Conservation (phyloP, 2,329 filamentous ascomycete species). For the Phoma herbarum region DNA sequence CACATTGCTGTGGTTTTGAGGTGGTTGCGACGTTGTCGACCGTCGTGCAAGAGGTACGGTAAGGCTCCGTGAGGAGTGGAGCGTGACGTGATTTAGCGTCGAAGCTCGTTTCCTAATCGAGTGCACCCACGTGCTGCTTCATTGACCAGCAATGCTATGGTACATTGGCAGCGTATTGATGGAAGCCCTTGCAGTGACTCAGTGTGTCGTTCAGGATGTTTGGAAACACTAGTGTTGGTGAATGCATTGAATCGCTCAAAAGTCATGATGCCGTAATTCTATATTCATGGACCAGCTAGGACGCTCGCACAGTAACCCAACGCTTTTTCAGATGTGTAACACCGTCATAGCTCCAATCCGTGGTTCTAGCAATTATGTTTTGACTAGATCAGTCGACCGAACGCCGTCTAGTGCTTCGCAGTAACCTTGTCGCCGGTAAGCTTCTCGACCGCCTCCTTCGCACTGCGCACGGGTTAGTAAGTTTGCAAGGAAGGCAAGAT, state of each 20-base stretch:
- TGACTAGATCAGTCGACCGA: constrained; percentile 21
- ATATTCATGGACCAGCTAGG: constrained; percentile 12
- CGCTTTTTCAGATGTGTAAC: constrained; percentile 2
- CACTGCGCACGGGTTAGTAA: constrained; percentile 56
- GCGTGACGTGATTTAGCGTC: constrained; percentile 22
- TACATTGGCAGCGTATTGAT: not conserved
- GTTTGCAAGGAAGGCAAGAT: not conserved
- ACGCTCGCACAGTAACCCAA: constrained; percentile 8
- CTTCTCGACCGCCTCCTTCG: constrained; percentile 72
- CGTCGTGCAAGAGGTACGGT: not conserved
- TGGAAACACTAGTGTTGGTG: not conserved
- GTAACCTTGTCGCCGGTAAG: constrained; percentile 70
- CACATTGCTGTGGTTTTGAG: constrained; percentile 5
- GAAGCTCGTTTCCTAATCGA: constrained; percentile 6
- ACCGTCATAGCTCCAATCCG: constrained; percentile 3
- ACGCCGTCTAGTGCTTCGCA: constrained; percentile 67
- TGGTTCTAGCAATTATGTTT: not conserved
- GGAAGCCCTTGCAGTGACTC: not conserved
- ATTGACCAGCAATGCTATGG: not conserved
- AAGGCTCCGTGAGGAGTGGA: constrained; percentile 12
- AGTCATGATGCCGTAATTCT: constrained; percentile 13
- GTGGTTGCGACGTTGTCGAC: not conserved
- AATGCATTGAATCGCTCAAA: constrained; percentile 21
- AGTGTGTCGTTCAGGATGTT: too few species aligned
- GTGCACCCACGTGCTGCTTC: not conserved